Base-by-base conservation (phyloP, 805 yeast genomes). In the Candida boleticola region DNA sequence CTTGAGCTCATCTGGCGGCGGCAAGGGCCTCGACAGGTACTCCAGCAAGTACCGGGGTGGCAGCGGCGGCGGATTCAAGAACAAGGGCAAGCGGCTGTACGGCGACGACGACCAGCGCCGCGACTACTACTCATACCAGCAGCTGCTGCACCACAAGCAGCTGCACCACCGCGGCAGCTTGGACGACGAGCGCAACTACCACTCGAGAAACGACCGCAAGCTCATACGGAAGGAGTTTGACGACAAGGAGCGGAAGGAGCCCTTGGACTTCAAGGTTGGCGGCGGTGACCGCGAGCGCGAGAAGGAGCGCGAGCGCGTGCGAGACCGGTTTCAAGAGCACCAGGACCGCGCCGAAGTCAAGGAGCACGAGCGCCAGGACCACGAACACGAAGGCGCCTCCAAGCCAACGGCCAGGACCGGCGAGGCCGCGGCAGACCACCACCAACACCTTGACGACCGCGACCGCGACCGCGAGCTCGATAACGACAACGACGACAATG, bases 361-460 rank as follows among this genome's bases (percentile, higher is more conserved):
- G 27, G 27, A 11, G 10, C 10, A 23, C 11, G 27, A 11, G 10
- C 27, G 27, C 27, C 27, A 7, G 27, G 27, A 7, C 27, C 10
- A 7, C 27, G 11, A 11, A 7, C 27, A 23, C 27, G 11, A 7
- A 7, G 27, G 27, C n/a, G n/a, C 27, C 11, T 23, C 11, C 10
- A 23, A 23, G 27, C 11, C n/a, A n/a, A n/a, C n/a, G n/a, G n/a
- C n/a, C n/a, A n/a, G n/a, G n/a, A n/a, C n/a, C 27, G 27, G 27
- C 27, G 27, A 23, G 10, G 27, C 7, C 27, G 27, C 27, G 27
- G 37, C 54, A 42, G 29, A 47, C 48, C 26, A 57, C 55, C 43
- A 49, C 51, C 13, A 30, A 49, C 21, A 53, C 49, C 42, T 44
- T 37, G 45, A 44, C 20, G 39, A 41, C 33, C 40, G 44, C 31